Evolutionary conservation across 164 flowering plant species (phyloP), one percentile per base, ranked within the genome.

Genomic region (Berberis thunbergii): DNA sequence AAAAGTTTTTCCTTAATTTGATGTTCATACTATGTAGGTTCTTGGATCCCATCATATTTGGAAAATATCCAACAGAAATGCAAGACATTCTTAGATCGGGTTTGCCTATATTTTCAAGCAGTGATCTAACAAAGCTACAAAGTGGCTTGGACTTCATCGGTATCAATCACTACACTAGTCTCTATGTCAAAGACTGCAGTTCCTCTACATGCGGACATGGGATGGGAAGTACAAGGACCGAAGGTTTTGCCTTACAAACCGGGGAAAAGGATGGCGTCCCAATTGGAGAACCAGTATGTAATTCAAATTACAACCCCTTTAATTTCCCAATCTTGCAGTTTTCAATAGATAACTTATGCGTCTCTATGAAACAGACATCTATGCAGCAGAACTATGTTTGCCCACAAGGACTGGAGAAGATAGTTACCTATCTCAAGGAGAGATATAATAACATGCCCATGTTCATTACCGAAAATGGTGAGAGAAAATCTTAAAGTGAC

Each of bases 381-480:
- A 60, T 84, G 69, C 70, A 75, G 12, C 73, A 78, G 77, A 69
- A 75, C 12, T 64, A 72, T 63, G 76, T 78, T 26, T 67, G 75
- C 40, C 90, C 94, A 13, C 77, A 74, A 68, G 88, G 86, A 66
- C 77, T 87, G 82, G 83, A 81, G 50, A 78, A 77, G 38, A 70
- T 73, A 1, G 72, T 87, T 12, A 75, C 65, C 2, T 82, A 87
- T 63, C 48, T 81, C n/a, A 85, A 80, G 68, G 78, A 80, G 41
- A 72, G 81, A 73, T 85, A 80, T 80, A 82, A 80, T 8, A 80
- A 84, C 62, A 74, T 60, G 10, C 86, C 89, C 39, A 76, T 86
- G 71, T 76, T 73, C 73, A 80, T 86, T 12, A 77, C 85, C 11
- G 90, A 83, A 76, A 85, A 85, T 67, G 94, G 88, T 84, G 53